These are phyloP conservation scores for Suillus lakei DNA, from an alignment of 768 basidiomycete species.

Conservation along the genomic window DNA sequence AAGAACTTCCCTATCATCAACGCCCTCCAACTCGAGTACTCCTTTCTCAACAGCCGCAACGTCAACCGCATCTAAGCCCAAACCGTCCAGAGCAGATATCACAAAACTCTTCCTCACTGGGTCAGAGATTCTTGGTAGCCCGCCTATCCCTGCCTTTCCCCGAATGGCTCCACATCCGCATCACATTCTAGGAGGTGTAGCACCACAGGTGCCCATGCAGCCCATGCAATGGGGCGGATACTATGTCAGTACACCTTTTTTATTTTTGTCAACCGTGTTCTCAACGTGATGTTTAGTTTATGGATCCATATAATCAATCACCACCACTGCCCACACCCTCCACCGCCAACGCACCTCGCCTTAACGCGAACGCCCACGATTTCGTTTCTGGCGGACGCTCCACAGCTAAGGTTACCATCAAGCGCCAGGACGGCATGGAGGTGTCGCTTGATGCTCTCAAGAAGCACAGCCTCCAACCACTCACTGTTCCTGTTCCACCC, in stretches of 20 bases:
- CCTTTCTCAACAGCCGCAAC: no score
- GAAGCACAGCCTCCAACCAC: slow-evolving; percentile 48
- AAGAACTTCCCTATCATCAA: slow-evolving; percentile 22
- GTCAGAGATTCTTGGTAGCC: slow-evolving; percentile 57
- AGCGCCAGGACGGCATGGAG: slow-evolving; percentile 67
- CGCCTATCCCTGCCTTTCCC: no score
- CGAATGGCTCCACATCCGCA: no score
- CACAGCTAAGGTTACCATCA: slow-evolving; percentile 57
- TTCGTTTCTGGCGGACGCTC: slow-evolving; percentile 58
- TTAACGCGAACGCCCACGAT: slow-evolving; percentile 65
- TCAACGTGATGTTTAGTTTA: no score
- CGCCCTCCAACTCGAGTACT: slow-evolving; percentile 24
- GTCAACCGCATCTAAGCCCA: slow-evolving; percentile 38
- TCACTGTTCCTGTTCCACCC: slow-evolving; percentile 43
- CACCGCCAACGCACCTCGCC: slow-evolving; percentile 22
- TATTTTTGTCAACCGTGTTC: no score
- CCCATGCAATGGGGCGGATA: no score
- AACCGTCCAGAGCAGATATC: slow-evolving; percentile 41
- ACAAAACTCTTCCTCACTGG: slow-evolving; percentile 48
- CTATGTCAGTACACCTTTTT: no score
- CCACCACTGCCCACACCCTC: no score
- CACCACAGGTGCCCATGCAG: no score
- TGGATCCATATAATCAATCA: no score
- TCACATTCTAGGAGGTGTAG: no score
- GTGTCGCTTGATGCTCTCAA: slow-evolving; percentile 60